These are phyloP conservation scores for Trifolium pratense DNA, from an alignment of 306 rosid species.

Conservation along the genomic window DNA sequence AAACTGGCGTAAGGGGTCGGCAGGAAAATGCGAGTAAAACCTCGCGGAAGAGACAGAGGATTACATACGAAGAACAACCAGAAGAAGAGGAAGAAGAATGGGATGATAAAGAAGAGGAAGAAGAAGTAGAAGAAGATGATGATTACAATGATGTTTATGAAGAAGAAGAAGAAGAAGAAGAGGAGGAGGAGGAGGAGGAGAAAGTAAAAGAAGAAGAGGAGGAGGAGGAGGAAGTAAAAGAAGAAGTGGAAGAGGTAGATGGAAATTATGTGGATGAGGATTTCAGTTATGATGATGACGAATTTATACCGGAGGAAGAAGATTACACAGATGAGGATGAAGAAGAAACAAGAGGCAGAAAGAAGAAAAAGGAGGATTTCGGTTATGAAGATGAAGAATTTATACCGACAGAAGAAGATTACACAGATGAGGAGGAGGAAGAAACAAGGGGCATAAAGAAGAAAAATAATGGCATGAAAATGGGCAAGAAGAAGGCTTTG, in stretches of 20 bases:
- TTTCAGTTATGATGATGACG: slow-evolving; percentile 73
- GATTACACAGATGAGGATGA: slow-evolving; percentile 71
- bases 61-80: slow-evolving; percentile 10
- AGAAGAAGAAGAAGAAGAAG: not conserved
- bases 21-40: slow-evolving; percentile 40
- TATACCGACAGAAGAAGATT: slow-evolving; percentile 78
- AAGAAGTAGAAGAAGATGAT: not conserved
- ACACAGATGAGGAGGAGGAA: slow-evolving; percentile 67
- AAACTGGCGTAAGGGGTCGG: slow-evolving; percentile 29
- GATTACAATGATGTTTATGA: not conserved
- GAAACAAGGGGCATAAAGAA: slow-evolving; percentile 49
- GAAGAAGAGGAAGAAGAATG: slow-evolving; percentile 40
- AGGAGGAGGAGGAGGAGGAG: slow-evolving; percentile 37
- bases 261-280: slow-evolving; percentile 60
- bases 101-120: slow-evolving; percentile 34
- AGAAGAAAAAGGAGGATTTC: slow-evolving; percentile 57
- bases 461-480: slow-evolving; percentile 53
- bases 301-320: slow-evolving; percentile 78
- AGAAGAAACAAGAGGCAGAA: slow-evolving; percentile 53
- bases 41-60: slow-evolving; percentile 43
- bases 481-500: slow-evolving; percentile 52
- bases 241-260: slow-evolving; percentile 3
- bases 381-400: slow-evolving; percentile 78
- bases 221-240: not conserved
- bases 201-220: slow-evolving; percentile 42